phyloP scores from a whole-genome alignment of 495 filamentous ascomycete species.

The Xylaria castorea region DNA sequence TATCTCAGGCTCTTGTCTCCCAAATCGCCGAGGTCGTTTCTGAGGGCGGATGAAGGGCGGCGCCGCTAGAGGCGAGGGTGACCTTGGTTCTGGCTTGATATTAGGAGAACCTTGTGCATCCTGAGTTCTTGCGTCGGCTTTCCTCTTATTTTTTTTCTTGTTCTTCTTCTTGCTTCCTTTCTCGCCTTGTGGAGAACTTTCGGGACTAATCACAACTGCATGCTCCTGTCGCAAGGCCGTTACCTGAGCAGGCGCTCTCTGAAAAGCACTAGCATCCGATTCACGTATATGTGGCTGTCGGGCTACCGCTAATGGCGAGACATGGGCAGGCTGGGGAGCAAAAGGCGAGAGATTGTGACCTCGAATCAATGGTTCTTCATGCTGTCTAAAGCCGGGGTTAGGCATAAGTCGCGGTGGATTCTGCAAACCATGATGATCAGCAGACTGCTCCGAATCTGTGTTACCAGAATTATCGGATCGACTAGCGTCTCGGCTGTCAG shows the following conservation, averaged over 20 bases:
- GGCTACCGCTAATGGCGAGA: slow-evolving; percentile 74
- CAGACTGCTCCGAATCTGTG: slow-evolving; percentile 44
- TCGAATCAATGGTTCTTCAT: slow-evolving; percentile 47
- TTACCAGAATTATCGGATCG: slow-evolving; percentile 51
- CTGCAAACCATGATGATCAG: slow-evolving; percentile 44
- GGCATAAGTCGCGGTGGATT: slow-evolving; percentile 44
- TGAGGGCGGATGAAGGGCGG: slow-evolving; percentile 56
- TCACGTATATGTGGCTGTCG: slow-evolving; percentile 62
- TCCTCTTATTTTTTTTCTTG: slow-evolving; percentile 61
- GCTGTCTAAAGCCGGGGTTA: slow-evolving; percentile 41
- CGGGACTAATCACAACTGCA: slow-evolving; percentile 53
- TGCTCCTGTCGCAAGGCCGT: slow-evolving; percentile 55
- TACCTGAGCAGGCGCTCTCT: slow-evolving; percentile 56
- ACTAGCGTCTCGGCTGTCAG: slow-evolving; percentile 48
- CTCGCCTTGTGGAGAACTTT: slow-evolving; percentile 57
- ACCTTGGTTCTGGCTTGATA: slow-evolving; percentile 88
- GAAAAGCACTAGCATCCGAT: slow-evolving; percentile 38
- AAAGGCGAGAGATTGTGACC: slow-evolving; percentile 68
- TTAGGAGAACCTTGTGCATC: slow-evolving; percentile 57
- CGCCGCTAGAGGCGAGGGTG: slow-evolving; percentile 74
- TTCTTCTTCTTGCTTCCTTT: slow-evolving; percentile 46
- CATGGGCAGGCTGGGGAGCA: slow-evolving; percentile 81
- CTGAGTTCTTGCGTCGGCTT: slow-evolving; percentile 49
- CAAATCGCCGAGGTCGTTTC: slow-evolving; percentile 59
- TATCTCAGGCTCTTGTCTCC: slow-evolving; percentile 50